phyloP scores from a whole-genome alignment of 192 early-diverging fungal species.

The Pecoramyces ruminantium region DNA sequence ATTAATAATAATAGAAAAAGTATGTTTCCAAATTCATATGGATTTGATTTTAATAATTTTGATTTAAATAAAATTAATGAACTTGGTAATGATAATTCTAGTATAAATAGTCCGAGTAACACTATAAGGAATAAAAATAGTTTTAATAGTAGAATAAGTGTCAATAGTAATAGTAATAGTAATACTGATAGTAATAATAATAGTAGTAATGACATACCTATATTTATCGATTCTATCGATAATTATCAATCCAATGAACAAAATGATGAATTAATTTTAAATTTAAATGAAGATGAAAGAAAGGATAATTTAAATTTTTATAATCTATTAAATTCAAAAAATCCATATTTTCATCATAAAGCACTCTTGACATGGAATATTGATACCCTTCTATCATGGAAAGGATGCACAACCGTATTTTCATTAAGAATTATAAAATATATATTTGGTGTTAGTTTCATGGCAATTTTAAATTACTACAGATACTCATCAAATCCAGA shows the following conservation, averaged over 20 bases:
- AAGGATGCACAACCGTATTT: neutral
- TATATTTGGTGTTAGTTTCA: neutral
- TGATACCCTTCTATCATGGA: neutral
- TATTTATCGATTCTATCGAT: no score
- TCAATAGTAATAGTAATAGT: neutral
- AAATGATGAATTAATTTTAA: neutral
- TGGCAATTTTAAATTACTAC: neutral
- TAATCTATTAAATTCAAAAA: neutral
- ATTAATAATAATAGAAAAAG: no score
- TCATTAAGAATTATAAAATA: neutral
- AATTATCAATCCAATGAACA: no score
- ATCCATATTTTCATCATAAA: neutral
- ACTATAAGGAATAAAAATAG: no score
- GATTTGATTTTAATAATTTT: no score
- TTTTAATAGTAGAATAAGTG: no score
- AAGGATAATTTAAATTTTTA: neutral
- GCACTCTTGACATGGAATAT: neutral
- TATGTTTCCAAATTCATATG: no score
- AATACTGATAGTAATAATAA: neutral
- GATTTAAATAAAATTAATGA: no score
- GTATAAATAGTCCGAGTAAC: no score
- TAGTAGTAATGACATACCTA: no score
- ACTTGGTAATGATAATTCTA: no score
- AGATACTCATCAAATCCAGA: neutral
- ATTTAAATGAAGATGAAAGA: neutral